phyloP scores from a whole-genome alignment of 2,329 filamentous ascomycete genomes.

The Fusarium pilosicola region DNA sequence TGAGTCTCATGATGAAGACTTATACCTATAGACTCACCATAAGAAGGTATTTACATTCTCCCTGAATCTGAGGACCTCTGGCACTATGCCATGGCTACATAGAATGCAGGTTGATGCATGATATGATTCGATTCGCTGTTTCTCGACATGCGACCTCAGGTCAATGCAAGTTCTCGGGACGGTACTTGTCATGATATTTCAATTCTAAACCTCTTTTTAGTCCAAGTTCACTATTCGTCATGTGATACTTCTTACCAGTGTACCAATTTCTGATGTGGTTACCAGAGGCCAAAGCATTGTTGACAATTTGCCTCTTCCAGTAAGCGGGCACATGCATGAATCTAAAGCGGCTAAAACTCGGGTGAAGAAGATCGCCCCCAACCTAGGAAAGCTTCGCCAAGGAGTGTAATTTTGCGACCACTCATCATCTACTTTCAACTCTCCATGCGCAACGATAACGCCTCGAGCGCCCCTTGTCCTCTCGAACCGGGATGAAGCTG shows the following conservation, averaged over 20 bases:
- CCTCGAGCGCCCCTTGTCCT: conserved; percentile 49
- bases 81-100: no score
- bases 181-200: background rate
- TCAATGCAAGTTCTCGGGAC: background rate
- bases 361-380: conserved; percentile 43
- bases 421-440: conserved; percentile 41
- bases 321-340: conserved; percentile 15
- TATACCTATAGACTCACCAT: background rate
- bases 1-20: background rate
- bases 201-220: background rate
- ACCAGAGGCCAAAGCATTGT: background rate
- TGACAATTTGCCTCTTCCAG: conserved; percentile 19
- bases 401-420: conserved; percentile 45
- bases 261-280: background rate
- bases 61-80: background rate
- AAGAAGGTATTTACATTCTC: background rate
- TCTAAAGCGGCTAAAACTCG: conserved; percentile 49
- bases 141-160: background rate
- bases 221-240: background rate
- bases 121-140: background rate
- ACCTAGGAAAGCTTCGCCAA: conserved; percentile 42
- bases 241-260: background rate
- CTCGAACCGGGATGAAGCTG: conserved; percentile 57
- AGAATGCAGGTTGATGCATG: background rate
- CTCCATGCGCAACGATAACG: conserved; percentile 52